A percentile compares a stretch with the other conserved stretches of the same genome.
phyloP scores from a whole-genome alignment of 352 stramenopile genomes.

The Stephanocyclus meneghinianus region DNA sequence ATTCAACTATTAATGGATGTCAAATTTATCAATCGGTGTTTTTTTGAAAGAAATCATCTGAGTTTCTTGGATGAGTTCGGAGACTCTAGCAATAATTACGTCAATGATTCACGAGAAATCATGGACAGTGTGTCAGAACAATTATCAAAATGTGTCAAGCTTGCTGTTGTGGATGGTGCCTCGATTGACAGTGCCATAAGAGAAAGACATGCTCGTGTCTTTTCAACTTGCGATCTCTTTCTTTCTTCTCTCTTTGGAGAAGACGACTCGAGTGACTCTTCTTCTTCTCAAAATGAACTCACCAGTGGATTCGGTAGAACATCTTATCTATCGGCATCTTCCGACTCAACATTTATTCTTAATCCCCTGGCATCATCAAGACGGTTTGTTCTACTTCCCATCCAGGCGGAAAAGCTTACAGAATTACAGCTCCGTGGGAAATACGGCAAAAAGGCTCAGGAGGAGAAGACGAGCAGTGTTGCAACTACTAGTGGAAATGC shows the following conservation, averaged over 20 bases:
- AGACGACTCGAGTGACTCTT: conserved; percentile 26
- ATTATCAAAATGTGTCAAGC: conserved; percentile 25
- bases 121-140: conserved; percentile 31
- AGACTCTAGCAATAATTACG: not conserved
- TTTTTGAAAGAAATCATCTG: conserved; percentile 63
- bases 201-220: conserved; percentile 58
- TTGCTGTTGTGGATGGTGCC: conserved; percentile 28
- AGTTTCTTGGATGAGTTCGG: conserved; percentile 19
- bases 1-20: conserved; percentile 73
- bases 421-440: conserved; percentile 77
- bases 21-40: conserved; percentile 65
- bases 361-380: conserved; percentile 72
- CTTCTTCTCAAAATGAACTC: not conserved
- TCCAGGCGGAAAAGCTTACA: conserved; percentile 75
- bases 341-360: conserved; percentile 50
- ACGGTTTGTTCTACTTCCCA: conserved; percentile 75
- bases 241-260: conserved; percentile 73
- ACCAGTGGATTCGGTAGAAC: conserved; percentile 23
- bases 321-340: conserved; percentile 18
- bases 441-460: conserved; percentile 58
- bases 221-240: conserved; percentile 70
- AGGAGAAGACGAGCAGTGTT: conserved; percentile 47
- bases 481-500: conserved; percentile 50
- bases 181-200: conserved; percentile 43
- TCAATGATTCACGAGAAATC: conserved; percentile 35